Evolutionary conservation across 1,284 basidiomycete genomes (phyloP), one percentile per base, ranked within the genome.

Genomic region (Exobasidium cylindrosporum): DNA sequence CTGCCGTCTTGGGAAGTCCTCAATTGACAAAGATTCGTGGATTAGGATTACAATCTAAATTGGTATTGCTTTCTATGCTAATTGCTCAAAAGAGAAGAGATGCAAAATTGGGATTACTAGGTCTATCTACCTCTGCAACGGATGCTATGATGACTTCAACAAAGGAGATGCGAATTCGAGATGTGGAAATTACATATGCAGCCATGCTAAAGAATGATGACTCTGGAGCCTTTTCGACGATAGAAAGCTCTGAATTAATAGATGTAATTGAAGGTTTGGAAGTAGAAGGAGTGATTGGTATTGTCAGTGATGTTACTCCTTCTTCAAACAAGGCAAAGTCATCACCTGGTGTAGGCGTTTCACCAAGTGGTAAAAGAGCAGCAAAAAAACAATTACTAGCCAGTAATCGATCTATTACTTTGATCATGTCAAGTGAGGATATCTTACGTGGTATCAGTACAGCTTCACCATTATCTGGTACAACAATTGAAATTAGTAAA

Each of bases 241-340:
- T 79, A 29, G 74, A 74, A 46, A 58, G 52, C 23, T 73, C 72
- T 4, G 77, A 79, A 60, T 60, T 78, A 30, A 62, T 79, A 10
- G 74, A 74, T 28, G 74, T 79, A 6, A 66, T 78, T 26, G 75
- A 78, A 45, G 63, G 68, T 55, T 66, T 79, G 35, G 76, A 78
- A 54, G 74, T 75, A 21, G 73, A 78, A 52, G 74, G 73, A 17
- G 62, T 78, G 24, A 52, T 77, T 1, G 64, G 64, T 5, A 64
- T 77, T 49, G 60, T 58, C 29, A 61, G 45, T 43, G 23, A 53
- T 35, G 54, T 49, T 30, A 26, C 31, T n/a, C 11, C n/a, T 13
- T 30, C 28, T 5, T 21, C 32, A 17, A 26, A 35, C 7, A 43
- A 28, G 17, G 45, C 28, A 7, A 46, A 49, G 26, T 23, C 40